Conservation (phyloP, 192 early-diverging fungal genomes). For the Coemansia sp. region DNA sequence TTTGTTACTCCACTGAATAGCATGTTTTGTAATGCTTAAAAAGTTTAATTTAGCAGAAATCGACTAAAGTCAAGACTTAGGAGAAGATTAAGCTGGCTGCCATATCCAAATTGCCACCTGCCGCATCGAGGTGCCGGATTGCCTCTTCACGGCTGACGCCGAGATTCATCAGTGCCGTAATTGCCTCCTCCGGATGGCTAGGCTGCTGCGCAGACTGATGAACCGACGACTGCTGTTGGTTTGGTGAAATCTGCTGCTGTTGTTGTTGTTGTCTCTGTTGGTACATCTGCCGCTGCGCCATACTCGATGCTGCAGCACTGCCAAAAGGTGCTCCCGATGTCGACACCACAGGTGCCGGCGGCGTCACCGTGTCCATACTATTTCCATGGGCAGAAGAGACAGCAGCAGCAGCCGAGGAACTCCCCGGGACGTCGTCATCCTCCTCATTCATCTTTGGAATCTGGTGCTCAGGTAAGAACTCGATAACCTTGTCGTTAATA, state of each 20-base stretch:
- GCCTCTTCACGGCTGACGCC: slow-evolving; percentile 80
- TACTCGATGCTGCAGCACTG: neutral
- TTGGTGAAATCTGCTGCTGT: slow-evolving; percentile 20
- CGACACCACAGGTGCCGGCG: slow-evolving; percentile 14
- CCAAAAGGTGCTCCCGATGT: slow-evolving; percentile 10
- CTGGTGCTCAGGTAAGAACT: slow-evolving; percentile 90
- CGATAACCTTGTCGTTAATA: slow-evolving; percentile 76
- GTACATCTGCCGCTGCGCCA: slow-evolving; percentile 3
- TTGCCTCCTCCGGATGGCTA: slow-evolving; percentile 60
- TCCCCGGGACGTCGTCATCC: slow-evolving; percentile 16
- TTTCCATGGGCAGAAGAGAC: too few relatives aligned
- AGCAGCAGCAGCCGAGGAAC: too few relatives aligned
- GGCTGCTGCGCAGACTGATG: slow-evolving; percentile 10
- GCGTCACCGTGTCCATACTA: too few relatives aligned
- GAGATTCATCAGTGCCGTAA: slow-evolving; percentile 70
- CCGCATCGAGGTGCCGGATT: slow-evolving; percentile 70
- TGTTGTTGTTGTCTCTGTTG: slow-evolving; percentile 27
- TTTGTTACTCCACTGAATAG: too few relatives aligned
- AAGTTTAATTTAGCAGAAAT: neutral
- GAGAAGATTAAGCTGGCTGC: slow-evolving; percentile 85
- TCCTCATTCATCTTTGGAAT: slow-evolving; percentile 63
- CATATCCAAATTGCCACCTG: slow-evolving; percentile 81
- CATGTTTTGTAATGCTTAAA: too few relatives aligned
- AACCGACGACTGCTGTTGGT: neutral
- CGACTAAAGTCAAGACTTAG: neutral